phyloP scores from a whole-genome alignment of 164 flowering plant genomes.

The Cinnamomum micranthum region DNA sequence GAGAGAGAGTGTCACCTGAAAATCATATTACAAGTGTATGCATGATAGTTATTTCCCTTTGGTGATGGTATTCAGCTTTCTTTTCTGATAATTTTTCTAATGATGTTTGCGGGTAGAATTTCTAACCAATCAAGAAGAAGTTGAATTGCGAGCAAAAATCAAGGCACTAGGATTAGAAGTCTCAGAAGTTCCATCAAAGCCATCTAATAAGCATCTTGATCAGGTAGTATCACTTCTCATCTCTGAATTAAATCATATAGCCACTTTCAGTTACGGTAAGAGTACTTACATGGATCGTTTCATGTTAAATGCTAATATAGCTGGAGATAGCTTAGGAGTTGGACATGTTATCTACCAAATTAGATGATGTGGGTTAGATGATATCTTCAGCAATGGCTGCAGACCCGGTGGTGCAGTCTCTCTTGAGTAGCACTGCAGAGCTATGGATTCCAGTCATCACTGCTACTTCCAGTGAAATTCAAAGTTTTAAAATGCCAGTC shows the following conservation, averaged over 20 bases:
- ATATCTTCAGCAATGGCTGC: slow-evolving; percentile 78
- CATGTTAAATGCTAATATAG: slow-evolving; percentile 27
- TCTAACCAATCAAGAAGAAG: slow-evolving; percentile 78
- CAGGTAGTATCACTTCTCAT: slow-evolving; percentile 40
- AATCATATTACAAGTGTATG: not conserved
- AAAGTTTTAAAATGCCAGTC: slow-evolving; percentile 40
- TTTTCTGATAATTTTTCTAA: not conserved
- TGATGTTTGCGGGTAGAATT: slow-evolving; percentile 58
- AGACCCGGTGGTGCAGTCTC: slow-evolving; percentile 77
- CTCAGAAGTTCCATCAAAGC: slow-evolving; percentile 64
- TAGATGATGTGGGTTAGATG: slow-evolving; percentile 82
- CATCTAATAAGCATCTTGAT: slow-evolving; percentile 45
- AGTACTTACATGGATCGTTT: not conserved
- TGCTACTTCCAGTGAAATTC: slow-evolving; percentile 73
- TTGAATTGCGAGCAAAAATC: slow-evolving; percentile 82
- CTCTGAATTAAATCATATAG: not conserved
- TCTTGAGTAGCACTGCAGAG: slow-evolving; percentile 72
- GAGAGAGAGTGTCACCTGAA: no score
- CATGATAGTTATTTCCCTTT: not conserved
- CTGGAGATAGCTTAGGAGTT: slow-evolving; percentile 80
- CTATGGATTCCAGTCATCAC: slow-evolving; percentile 96
- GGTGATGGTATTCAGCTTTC: not conserved
- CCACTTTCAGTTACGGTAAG: not conserved
- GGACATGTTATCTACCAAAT: slow-evolving; percentile 77
- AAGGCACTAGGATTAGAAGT: slow-evolving; percentile 83